phyloP scores from a whole-genome alignment of 2,329 filamentous ascomycete species.

The Aureobasidium sp. region DNA sequence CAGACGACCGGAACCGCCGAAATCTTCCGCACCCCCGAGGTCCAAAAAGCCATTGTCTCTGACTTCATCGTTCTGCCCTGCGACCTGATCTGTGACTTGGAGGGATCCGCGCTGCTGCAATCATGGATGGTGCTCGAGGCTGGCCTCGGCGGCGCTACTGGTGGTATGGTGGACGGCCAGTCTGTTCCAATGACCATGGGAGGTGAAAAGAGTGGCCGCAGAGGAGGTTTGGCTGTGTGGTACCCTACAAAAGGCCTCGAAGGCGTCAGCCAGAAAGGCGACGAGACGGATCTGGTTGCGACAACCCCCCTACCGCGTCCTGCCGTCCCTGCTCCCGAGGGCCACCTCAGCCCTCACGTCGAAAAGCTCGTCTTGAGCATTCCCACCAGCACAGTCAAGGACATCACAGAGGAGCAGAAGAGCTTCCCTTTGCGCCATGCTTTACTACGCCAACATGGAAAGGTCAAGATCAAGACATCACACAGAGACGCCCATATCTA shows the following conservation, averaged over 20 bases:
- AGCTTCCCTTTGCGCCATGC: constrained; percentile 66
- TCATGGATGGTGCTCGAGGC: constrained; percentile 85
- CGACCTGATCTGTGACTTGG: constrained; percentile 84
- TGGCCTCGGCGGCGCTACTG: constrained; percentile 53
- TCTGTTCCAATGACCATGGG: constrained; percentile 40
- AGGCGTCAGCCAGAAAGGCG: constrained; percentile 65
- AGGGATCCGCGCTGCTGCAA: constrained; percentile 73
- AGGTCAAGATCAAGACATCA: constrained; percentile 70
- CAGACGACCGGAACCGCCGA: constrained; percentile 85
- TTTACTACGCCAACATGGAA: constrained; percentile 64
- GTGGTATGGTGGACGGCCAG: constrained; percentile 38
- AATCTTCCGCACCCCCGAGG: constrained; percentile 73
- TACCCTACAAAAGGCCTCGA: constrained; percentile 75
- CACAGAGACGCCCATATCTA: constrained; percentile 92
- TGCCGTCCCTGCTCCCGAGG: constrained; percentile 49
- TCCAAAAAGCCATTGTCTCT: constrained; percentile 66
- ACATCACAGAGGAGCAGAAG: constrained; percentile 67
- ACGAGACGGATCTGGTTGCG: constrained; percentile 87
- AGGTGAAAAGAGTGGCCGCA: constrained; percentile 50
- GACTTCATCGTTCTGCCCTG: constrained; percentile 91
- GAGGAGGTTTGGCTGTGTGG: constrained; percentile 81
- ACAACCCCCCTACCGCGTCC: constrained; percentile 58
- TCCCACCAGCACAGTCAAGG: constrained; percentile 81
- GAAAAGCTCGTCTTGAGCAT: constrained; percentile 78
- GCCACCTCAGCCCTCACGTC: constrained; percentile 57